phyloP scores from a whole-genome alignment of 2,329 filamentous ascomycete genomes.

The Blumeria hordei region DNA sequence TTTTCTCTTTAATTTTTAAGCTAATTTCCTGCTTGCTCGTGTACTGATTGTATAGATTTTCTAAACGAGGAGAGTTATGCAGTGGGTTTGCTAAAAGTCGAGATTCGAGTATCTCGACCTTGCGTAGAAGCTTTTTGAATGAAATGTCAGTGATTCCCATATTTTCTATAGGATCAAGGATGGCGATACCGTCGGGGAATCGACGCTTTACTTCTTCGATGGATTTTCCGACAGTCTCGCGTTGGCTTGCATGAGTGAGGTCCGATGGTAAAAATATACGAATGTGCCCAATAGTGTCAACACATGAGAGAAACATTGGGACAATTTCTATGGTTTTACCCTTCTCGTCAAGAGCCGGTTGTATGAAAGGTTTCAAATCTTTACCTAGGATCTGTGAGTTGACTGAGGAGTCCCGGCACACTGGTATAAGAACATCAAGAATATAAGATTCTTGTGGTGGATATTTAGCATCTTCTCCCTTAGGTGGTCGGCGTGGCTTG shows the following conservation, averaged over 20 bases:
- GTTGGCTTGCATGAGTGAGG: slow-evolving; percentile 39
- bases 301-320: slow-evolving; percentile 63
- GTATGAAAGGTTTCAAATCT: slow-evolving; percentile 34
- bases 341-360: slow-evolving; percentile 35
- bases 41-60: slow-evolving; percentile 72
- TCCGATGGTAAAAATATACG: slow-evolving; percentile 66
- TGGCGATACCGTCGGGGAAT: slow-evolving; percentile 77
- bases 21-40: slow-evolving; percentile 50
- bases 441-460: slow-evolving; percentile 55
- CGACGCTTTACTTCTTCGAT: slow-evolving; percentile 61
- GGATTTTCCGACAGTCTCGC: slow-evolving; percentile 40
- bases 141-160: slow-evolving; percentile 84
- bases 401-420: slow-evolving; percentile 27
- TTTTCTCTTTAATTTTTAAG: slow-evolving; percentile 65
- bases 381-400: slow-evolving; percentile 36
- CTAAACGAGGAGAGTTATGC: slow-evolving; percentile 67
- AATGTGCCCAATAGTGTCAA: slow-evolving; percentile 65
- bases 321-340: slow-evolving; percentile 52
- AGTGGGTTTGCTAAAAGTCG: slow-evolving; percentile 71
- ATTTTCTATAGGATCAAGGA: slow-evolving; percentile 82
- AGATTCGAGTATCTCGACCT: slow-evolving; percentile 92
- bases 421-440: slow-evolving; percentile 54
- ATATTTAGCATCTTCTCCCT: slow-evolving; percentile 38
- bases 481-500: slow-evolving; percentile 36
- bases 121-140: slow-evolving; percentile 80